A percentile compares a stretch with the other conserved stretches of the same genome.
phyloP scores from a whole-genome alignment of 148 eudicot genomes.

The Amaranthus cruentus region DNA sequence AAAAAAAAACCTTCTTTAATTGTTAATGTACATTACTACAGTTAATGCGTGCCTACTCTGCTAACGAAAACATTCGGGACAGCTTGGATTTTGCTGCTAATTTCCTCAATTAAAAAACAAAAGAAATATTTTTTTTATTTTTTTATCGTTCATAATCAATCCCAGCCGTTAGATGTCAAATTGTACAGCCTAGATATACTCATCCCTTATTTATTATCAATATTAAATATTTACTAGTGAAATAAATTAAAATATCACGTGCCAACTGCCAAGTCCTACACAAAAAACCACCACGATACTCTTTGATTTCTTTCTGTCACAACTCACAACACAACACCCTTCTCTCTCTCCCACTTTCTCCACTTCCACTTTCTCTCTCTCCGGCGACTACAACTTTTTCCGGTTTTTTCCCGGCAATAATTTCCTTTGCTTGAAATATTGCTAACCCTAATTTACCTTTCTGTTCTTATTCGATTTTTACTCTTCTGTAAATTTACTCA shows the following conservation, averaged over 20 bases:
- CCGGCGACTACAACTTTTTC: slow-evolving; percentile 5
- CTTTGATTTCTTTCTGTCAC: neutral
- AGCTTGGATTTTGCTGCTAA: slow-evolving; percentile 6
- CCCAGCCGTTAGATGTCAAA: slow-evolving; percentile 4
- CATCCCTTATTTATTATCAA: neutral
- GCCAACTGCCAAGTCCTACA: neutral
- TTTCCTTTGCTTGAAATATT: neutral
- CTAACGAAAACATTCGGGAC: slow-evolving; percentile 6
- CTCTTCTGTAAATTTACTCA: neutral
- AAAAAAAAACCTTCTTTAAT: no score
- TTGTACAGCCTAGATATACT: slow-evolving; percentile 12
- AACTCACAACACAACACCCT: neutral
- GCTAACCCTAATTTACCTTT: neutral
- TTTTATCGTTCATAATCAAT: neutral
- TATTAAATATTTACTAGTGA: neutral
- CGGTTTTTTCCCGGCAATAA: neutral
- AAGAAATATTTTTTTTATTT: neutral
- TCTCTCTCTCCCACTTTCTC: slow-evolving; percentile 2
- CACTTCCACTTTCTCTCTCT: neutral
- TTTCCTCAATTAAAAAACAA: neutral
- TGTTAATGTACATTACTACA: no score
- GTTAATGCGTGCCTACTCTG: neutral
- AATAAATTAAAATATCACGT: slow-evolving; percentile 1
- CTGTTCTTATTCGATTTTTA: neutral
- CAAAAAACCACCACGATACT: neutral